A percentile compares a stretch with the other conserved stretches of the same genome.
Evolutionary conservation across 1,139 yeast genomes (phyloP).

Genomic region (Saccharomyces hybrid): DNA sequence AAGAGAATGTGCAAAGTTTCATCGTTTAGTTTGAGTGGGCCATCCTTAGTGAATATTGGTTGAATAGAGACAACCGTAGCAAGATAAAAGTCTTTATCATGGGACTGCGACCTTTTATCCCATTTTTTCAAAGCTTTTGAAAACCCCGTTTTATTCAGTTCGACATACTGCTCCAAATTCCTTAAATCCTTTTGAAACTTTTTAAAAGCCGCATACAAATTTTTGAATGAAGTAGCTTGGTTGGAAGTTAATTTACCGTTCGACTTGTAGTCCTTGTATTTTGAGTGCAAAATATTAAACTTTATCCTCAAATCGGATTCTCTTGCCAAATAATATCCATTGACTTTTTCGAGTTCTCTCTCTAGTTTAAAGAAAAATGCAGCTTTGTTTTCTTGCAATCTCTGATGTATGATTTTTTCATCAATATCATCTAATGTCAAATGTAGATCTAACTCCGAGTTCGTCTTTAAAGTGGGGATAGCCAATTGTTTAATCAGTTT

Average conservation of each 20-base stretch:
- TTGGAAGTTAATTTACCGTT: conserved; percentile 41
- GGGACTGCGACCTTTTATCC: conserved; percentile 94
- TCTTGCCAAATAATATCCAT: conserved; percentile 78
- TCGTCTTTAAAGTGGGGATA: conserved; percentile 2
- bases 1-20: conserved; percentile 46
- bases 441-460: background rate
- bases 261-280: conserved; percentile 51
- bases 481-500: conserved; percentile 53
- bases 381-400: conserved; percentile 84
- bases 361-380: conserved; percentile 88
- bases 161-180: conserved; percentile 84
- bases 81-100: conserved; percentile 83
- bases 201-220: conserved; percentile 79
- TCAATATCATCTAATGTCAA: conserved; percentile 22
- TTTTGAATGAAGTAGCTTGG: conserved; percentile 49
- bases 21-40: conserved; percentile 79
- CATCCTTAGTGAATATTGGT: conserved; percentile 92
- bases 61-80: conserved; percentile 93
- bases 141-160: conserved; percentile 90
- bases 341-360: conserved; percentile 90
- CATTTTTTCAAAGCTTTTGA: conserved; percentile 92
- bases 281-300: conserved; percentile 65
- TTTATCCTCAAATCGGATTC: conserved; percentile 79
- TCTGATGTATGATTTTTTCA: conserved; percentile 37
- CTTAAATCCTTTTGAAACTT: conserved; percentile 83